A percentile compares a stretch with the other conserved stretches of the same genome.
phyloP scores from a whole-genome alignment of 1,284 basidiomycete genomes.

The Porogramme epimiltina region DNA sequence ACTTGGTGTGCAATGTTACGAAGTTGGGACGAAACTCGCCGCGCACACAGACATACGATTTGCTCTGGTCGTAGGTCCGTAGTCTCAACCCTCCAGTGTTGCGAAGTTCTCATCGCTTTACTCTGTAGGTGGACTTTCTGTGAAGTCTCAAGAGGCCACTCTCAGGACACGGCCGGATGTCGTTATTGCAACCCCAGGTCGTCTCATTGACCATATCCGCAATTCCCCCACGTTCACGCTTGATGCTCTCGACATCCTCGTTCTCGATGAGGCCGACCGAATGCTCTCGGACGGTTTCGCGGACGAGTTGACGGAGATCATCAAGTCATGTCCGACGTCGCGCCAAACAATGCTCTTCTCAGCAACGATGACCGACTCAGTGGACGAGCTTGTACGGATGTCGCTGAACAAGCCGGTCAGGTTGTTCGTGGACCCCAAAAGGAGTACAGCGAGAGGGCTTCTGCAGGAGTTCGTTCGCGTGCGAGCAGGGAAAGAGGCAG shows the following conservation, averaged over 20 bases:
- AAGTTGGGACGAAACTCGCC: slow-evolving; percentile 85
- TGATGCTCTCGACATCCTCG: slow-evolving; percentile 90
- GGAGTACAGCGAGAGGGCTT: slow-evolving; percentile 86
- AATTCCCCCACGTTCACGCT: slow-evolving; percentile 95
- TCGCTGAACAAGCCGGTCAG: slow-evolving; percentile 91
- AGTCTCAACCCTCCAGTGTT: background rate
- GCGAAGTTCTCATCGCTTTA: no score
- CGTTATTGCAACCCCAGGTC: slow-evolving; percentile 93
- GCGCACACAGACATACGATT: slow-evolving; percentile 88
- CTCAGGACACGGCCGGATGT: slow-evolving; percentile 89
- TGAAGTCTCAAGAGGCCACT: slow-evolving; percentile 88
- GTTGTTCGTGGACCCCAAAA: slow-evolving; percentile 94
- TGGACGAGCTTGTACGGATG: slow-evolving; percentile 92
- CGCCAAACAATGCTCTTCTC: slow-evolving; percentile 99
- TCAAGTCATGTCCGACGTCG: slow-evolving; percentile 84
- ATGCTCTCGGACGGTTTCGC: slow-evolving; percentile 98
- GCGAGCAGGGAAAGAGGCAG: slow-evolving; percentile 74
- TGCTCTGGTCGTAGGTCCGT: slow-evolving; percentile 78
- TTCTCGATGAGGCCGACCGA: slow-evolving; percentile 96
- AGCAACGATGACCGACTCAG: slow-evolving; percentile 96
- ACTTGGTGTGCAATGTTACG: slow-evolving; percentile 92
- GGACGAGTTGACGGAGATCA: slow-evolving; percentile 94
- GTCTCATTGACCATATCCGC: slow-evolving; percentile 94
- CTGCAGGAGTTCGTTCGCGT: slow-evolving; percentile 96
- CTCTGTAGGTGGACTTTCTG: slow-evolving; percentile 84